Evolutionary conservation across 2,329 filamentous ascomycete species (phyloP), one percentile per base, ranked within the genome.

Genomic region (Sclerotinia nivalis): DNA sequence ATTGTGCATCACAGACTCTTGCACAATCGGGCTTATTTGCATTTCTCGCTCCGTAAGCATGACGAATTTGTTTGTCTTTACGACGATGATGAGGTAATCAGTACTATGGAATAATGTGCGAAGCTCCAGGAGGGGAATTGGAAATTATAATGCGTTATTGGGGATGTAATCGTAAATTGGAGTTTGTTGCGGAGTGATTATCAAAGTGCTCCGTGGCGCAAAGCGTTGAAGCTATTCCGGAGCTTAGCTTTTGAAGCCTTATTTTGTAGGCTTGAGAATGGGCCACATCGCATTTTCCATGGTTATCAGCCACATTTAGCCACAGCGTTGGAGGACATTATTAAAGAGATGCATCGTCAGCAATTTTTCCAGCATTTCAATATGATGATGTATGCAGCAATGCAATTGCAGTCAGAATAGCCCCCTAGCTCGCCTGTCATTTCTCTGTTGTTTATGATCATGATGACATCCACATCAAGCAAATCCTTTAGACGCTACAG

Each of bases 1-100:
- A 83, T 96, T 96, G 84, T 95, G 92, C 76, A 92, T 82, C 60
- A 96, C 85, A 73, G 91, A 93, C 78, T 94, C 92, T 74, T 87
- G 88, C 76, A 95, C 92, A 69, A 95, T 88, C 40, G 93, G 92
- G 71, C 87, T 84, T 78, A 94, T 89, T 77, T 92, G 89, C 73
- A 91, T 84, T 75, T 94, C 89, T 70, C 86, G 86, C 84, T 96
- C 92, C 74, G 90, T 87, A 70, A 87, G 81, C 88, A 92, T 92
- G 67, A 47, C 28, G 49, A 47, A 22, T 22, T 40, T 28, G 10
- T 50, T 52, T 40, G 12, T 65, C 9, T 22, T 65, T 28, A 28
- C 34, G 40, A 49, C 4, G 34, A 12, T 28, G 6, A 5, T 28
- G n/a, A 40, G n/a, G 18, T 43, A 49, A 25, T 8, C 15, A 28